A percentile compares a stretch with the other conserved stretches of the same genome.
Evolutionary conservation across 192 early-diverging fungal genomes (phyloP).

Genomic region (Backusella psychrophila): DNA sequence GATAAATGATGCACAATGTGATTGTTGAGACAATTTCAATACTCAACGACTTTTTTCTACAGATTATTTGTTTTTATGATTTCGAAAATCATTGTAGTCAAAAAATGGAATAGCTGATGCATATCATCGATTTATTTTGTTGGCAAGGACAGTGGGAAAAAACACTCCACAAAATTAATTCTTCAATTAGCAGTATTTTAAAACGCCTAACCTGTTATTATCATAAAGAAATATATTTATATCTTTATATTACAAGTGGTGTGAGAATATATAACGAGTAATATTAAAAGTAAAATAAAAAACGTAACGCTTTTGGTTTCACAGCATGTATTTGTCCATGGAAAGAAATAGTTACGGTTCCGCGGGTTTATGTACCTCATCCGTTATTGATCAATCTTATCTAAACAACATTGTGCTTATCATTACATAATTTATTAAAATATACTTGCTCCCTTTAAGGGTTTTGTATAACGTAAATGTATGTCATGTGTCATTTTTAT

Average conservation of each 20-base stretch:
- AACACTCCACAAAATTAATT: too few relatives aligned
- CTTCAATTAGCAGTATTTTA: neutral
- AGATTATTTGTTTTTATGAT: neutral
- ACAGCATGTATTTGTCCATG: neutral
- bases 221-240: neutral
- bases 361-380: too few relatives aligned
- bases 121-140: neutral
- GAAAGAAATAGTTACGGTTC: neutral
- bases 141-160: neutral
- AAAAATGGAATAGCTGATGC: neutral
- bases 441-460: too few relatives aligned
- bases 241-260: neutral
- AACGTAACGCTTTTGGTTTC: neutral
- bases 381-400: too few relatives aligned
- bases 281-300: neutral
- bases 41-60: neutral
- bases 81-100: too few relatives aligned
- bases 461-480: too few relatives aligned
- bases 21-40: neutral
- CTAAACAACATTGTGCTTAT: too few relatives aligned
- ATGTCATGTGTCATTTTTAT: neutral
- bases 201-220: neutral
- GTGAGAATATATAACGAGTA: neutral
- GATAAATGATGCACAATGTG: neutral
- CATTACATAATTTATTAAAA: too few relatives aligned